phyloP scores from a whole-genome alignment of 805 yeast species.

The Ogataea glucozyma region DNA sequence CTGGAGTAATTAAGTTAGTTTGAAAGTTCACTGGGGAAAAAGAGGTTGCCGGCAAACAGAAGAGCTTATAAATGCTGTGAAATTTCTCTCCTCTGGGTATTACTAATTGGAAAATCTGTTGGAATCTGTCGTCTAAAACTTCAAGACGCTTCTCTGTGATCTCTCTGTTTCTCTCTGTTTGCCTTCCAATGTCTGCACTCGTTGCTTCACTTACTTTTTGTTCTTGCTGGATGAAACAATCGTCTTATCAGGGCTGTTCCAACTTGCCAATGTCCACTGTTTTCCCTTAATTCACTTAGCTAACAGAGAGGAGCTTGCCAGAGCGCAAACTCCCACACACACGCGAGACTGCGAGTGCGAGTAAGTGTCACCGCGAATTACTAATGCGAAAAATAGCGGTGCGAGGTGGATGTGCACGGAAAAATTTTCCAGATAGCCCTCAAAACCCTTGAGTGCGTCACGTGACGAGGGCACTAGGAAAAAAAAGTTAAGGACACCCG shows the following conservation, averaged over 20 bases:
- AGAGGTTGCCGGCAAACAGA: background rate
- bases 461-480: slow-evolving; percentile 1
- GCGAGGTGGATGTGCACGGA: background rate
- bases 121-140: too few relatives aligned
- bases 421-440: slow-evolving; percentile 1
- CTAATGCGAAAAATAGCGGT: slow-evolving; percentile 1
- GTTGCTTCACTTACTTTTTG: slow-evolving; percentile 7
- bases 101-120: background rate
- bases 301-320: slow-evolving; percentile 7
- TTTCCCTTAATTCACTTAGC: background rate
- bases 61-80: background rate
- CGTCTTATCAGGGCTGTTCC: background rate
- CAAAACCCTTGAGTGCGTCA: background rate
- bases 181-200: background rate
- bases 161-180: background rate
- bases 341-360: slow-evolving; percentile 1
- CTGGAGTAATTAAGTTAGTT: slow-evolving; percentile 15
- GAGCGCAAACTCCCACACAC: slow-evolving; percentile 2
- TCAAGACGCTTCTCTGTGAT: background rate
- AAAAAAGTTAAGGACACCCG: background rate
- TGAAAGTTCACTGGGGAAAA: background rate
- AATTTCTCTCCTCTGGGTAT: too few relatives aligned
- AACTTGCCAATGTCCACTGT: background rate
- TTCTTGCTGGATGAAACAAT: slow-evolving; percentile 10
- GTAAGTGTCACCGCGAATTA: background rate